Conservation (phyloP, 106 monocot species). For the Dendrobium chrysotoxum region DNA sequence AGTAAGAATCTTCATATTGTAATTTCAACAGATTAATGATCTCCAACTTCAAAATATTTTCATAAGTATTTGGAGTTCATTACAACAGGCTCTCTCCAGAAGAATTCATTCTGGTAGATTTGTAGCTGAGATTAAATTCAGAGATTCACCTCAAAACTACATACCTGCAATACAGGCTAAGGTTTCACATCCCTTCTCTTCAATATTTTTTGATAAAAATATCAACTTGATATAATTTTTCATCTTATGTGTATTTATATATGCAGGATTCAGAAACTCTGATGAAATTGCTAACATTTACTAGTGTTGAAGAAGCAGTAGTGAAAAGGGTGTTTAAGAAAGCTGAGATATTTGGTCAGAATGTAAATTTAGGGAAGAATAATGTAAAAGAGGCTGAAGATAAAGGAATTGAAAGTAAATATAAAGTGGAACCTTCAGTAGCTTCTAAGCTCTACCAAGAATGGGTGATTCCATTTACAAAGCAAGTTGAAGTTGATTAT, state of each 20-base stretch:
- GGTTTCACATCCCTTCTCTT: conserved; percentile 16
- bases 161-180: conserved; percentile 41
- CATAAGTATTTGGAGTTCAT: neutral
- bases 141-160: conserved; percentile 52
- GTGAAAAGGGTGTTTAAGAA: conserved; percentile 82
- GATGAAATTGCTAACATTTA: conserved; percentile 79
- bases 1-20: conserved; percentile 24
- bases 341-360: conserved; percentile 62
- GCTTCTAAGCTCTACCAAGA: conserved; percentile 53
- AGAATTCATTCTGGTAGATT: conserved; percentile 73
- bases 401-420: neutral
- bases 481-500: conserved; percentile 77
- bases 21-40: neutral
- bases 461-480: conserved; percentile 89
- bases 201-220: neutral
- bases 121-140: conserved; percentile 79
- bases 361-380: conserved; percentile 7
- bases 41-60: neutral
- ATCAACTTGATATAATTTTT: too few species aligned
- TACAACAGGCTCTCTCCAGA: conserved; percentile 45
- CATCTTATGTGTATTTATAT: neutral
- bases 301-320: conserved; percentile 68
- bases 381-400: conserved; percentile 33
- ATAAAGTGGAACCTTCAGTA: conserved; percentile 58
- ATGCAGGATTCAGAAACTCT: conserved; percentile 60